These are phyloP conservation scores for Cladosporium austrohemisphaericum DNA, from an alignment of 2,329 filamentous ascomycete genomes.

Conservation along the genomic window DNA sequence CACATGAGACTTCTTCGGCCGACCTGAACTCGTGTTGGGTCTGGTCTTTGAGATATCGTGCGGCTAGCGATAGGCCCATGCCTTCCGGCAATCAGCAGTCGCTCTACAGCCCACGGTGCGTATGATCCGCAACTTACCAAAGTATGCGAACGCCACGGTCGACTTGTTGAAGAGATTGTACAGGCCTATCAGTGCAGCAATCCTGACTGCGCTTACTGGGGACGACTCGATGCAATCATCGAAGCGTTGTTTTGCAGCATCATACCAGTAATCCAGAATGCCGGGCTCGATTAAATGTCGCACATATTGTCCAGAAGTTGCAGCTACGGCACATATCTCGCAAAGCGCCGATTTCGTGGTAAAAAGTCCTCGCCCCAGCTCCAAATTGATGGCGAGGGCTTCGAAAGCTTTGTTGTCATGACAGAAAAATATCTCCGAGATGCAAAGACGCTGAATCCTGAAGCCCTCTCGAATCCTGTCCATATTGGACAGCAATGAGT, in stretches of 20 bases:
- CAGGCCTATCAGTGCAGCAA: constrained; percentile 2
- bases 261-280: constrained; percentile 2
- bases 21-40: neutral
- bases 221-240: neutral
- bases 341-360: neutral
- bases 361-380: neutral
- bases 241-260: neutral
- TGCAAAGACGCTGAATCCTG: neutral
- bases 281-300: neutral
- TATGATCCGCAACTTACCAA: neutral
- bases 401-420: neutral
- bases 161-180: neutral
- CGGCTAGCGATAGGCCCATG: neutral
- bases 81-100: neutral
- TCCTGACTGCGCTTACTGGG: neutral
- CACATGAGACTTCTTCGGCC: neutral
- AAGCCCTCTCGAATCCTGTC: neutral
- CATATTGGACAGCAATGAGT: neutral
- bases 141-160: neutral
- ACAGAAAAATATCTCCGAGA: constrained; percentile 8
- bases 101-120: neutral
- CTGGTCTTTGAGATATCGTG: neutral
- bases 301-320: neutral
- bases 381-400: neutral
- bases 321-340: constrained; percentile 4